A percentile compares a stretch with the other conserved stretches of the same genome.
Evolutionary conservation across 352 stramenopile species (phyloP).

Genomic region (Phytophthora megakarya): DNA sequence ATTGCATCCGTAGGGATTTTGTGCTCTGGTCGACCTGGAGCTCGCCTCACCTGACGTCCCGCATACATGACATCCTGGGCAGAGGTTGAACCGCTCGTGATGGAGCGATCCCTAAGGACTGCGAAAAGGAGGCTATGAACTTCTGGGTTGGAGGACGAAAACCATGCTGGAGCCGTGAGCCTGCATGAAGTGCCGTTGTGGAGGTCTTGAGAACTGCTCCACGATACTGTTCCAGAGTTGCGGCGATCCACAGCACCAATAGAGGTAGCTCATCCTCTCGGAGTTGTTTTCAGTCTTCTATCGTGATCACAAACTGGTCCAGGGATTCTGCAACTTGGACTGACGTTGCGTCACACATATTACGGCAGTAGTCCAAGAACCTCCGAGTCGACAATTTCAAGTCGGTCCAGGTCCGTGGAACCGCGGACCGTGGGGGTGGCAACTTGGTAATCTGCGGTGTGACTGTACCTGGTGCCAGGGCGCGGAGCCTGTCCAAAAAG

Average conservation of each 20-base stretch:
- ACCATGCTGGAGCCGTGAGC: not conserved
- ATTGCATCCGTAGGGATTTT: slow-evolving; percentile 10
- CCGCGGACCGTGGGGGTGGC: no score
- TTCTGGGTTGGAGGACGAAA: not conserved
- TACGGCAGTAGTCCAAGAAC: no score
- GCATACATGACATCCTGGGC: not conserved
- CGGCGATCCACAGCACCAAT: slow-evolving; percentile 5
- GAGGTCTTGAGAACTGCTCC: not conserved
- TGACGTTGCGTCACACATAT: no score
- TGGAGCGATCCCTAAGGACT: not conserved
- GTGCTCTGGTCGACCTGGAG: not conserved
- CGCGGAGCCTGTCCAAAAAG: no score
- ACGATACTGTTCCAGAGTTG: not conserved
- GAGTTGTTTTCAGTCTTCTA: slow-evolving; percentile 8
- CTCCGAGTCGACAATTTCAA: no score
- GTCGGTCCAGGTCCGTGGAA: no score
- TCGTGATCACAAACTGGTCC: no score
- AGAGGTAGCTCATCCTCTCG: not conserved
- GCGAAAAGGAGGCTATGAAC: not conserved
- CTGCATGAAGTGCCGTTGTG: not conserved
- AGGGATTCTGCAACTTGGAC: no score
- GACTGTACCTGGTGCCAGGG: no score
- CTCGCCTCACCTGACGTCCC: no score
- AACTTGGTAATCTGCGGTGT: no score
- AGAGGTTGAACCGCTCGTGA: not conserved